Base-by-base conservation (phyloP, 257 asterid genomes). In the Solanum chmielewskii region DNA sequence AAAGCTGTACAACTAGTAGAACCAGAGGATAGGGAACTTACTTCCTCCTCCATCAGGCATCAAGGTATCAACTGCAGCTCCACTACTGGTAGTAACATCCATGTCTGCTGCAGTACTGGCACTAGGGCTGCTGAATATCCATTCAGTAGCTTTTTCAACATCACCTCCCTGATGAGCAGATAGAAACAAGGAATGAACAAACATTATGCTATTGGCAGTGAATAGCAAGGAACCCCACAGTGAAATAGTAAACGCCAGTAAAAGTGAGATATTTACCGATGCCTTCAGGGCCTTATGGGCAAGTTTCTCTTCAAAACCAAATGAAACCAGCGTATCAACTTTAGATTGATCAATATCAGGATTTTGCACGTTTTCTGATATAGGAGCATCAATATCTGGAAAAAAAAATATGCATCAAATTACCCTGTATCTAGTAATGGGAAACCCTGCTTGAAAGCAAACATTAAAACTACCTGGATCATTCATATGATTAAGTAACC, bases 1-100 rank as follows among this genome's bases (percentile, higher is more conserved):
- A 47, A 35, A 27, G 78, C 70, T 56, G 70, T 82, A 16, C 83
- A 85, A 62, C 10, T 52, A 12, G 37, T 39, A 76, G 29, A 88
- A 49, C 41, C 37, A 83, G 89, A 73, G 81, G 81, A 76, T 9
- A 71, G 86, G 86, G 52, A 84, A 93, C 99, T 94, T 33, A 97
- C 99, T 95, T 92, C 99, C 99, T 89, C 90, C 92, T 91, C 99
- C 99, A 87, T 97, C 99, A 41, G 99, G 98, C 78, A 97, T 86
- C 83, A 93, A 89, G 82, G 91, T 89, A 84, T 92, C 98, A 27
- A 60, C 90, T 83, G 90, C 84, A 85, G 89, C 90, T 75, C 92
- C 93, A 75, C 91, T 91, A 87, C 98, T 92, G 49, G 95, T 92
- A 62, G 94, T 85, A 49, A 90, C 85, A 81, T 93, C 95, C 96